Percentiles rank a stretch among this genome's conserved stretches.
Evolutionary conservation across 306 rosid genomes (phyloP).

Genomic region (Citrullus mucosospermus): DNA sequence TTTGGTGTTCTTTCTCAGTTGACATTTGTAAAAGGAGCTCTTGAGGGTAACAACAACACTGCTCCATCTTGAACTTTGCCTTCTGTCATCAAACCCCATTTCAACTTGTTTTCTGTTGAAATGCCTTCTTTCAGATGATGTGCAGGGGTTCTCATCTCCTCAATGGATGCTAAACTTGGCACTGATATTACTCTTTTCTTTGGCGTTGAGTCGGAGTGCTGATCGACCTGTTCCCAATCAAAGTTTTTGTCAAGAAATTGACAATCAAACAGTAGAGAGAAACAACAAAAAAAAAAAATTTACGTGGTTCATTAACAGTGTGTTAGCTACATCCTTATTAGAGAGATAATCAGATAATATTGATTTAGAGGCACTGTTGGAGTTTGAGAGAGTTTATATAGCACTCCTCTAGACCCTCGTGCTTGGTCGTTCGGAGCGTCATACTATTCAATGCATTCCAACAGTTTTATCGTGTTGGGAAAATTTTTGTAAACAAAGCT

Average conservation of each 20-base stretch:
- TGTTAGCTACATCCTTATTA: no score
- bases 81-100: slow-evolving; percentile 22
- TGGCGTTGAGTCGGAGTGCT: slow-evolving; percentile 18
- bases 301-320: no score
- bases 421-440: no score
- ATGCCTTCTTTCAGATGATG: slow-evolving; percentile 22
- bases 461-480: not conserved
- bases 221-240: slow-evolving; percentile 41
- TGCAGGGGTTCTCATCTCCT: slow-evolving; percentile 54
- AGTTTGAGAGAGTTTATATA: no score
- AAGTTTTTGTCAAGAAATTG: not conserved
- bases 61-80: slow-evolving; percentile 36
- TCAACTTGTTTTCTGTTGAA: slow-evolving; percentile 14
- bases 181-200: slow-evolving; percentile 32
- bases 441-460: no score
- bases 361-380: no score
- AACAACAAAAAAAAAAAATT: no score
- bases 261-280: no score
- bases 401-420: no score
- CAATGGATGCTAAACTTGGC: slow-evolving; percentile 50
- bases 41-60: slow-evolving; percentile 7
- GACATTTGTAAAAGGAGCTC: slow-evolving; percentile 62
- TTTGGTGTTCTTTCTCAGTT: slow-evolving; percentile 18
- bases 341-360: no score
- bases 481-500: not conserved